phyloP scores from a whole-genome alignment of 1,139 yeast species.

The Starmera stellimalicola region DNA sequence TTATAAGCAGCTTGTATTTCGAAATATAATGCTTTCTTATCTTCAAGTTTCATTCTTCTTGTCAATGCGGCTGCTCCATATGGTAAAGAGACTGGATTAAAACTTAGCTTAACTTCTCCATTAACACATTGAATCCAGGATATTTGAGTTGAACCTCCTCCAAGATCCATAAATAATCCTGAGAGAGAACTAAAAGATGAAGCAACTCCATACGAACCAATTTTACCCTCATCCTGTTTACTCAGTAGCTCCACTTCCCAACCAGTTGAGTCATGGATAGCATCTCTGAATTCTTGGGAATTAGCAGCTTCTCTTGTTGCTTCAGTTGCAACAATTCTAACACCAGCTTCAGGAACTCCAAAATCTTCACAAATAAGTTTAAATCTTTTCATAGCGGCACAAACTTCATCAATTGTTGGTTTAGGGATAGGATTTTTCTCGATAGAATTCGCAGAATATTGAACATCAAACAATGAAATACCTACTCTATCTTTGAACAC shows the following conservation, averaged over 20 bases:
- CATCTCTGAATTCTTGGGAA: constrained; percentile 41
- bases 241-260: constrained; percentile 51
- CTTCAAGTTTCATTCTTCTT: constrained; percentile 39
- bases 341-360: constrained; percentile 49
- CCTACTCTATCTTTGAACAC: constrained; percentile 62
- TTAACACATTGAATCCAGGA: constrained; percentile 51
- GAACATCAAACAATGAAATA: constrained; percentile 54
- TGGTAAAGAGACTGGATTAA: constrained; percentile 49
- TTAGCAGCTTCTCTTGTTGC: constrained; percentile 59
- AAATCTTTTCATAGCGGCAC: constrained; percentile 51
- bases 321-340: constrained; percentile 57
- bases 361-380: constrained; percentile 57
- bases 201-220: constrained; percentile 61
- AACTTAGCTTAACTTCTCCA: constrained; percentile 45
- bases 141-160: constrained; percentile 56
- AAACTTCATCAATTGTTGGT: constrained; percentile 44
- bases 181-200: constrained; percentile 52
- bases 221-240: constrained; percentile 50
- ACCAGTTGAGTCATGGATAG: constrained; percentile 43
- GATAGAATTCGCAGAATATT: constrained; percentile 28
- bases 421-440: constrained; percentile 44
- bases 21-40: constrained; percentile 31
- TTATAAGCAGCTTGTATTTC: constrained; percentile 39
- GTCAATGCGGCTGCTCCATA: constrained; percentile 61
- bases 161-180: constrained; percentile 58